These are phyloP conservation scores for Alloteropsis semialata DNA, from an alignment of 176 grass and related monocot species.

Conservation along the genomic window DNA sequence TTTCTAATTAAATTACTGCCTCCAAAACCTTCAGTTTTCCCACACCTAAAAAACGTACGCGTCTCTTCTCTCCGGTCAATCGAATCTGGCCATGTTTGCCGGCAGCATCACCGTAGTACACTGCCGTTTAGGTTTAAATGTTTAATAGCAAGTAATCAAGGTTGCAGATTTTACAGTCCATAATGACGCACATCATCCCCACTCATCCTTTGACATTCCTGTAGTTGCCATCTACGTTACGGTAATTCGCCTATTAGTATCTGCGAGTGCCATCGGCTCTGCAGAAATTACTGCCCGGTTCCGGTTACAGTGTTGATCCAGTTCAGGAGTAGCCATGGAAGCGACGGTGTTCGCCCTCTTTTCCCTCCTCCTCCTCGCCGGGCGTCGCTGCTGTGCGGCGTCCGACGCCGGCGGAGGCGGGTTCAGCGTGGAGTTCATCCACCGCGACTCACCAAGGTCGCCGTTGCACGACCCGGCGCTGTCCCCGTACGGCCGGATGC, in stretches of 20 bases:
- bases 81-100: neutral
- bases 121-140: neutral
- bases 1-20: neutral
- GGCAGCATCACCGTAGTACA: neutral
- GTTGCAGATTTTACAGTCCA: neutral
- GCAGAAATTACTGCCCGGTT: neutral
- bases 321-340: conserved; percentile 17
- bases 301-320: neutral
- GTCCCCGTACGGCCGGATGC: conserved; percentile 24
- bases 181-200: neutral
- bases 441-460: conserved; percentile 53
- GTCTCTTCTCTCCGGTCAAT: neutral
- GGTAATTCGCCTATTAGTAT: neutral
- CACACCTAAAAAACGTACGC: neutral
- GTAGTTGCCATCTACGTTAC: conserved; percentile 25
- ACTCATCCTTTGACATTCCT: neutral
- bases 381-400: neutral
- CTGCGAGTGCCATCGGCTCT: neutral
- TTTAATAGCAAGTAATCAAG: neutral
- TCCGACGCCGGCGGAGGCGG: neutral
- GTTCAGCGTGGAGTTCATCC: conserved; percentile 66
- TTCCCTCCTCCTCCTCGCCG: neutral
- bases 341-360: conserved; percentile 9
- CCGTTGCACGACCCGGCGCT: conserved; percentile 45
- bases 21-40: neutral